Base-by-base conservation (phyloP, 2,329 filamentous ascomycete species). In the Alternaria novae-zelandiae region DNA sequence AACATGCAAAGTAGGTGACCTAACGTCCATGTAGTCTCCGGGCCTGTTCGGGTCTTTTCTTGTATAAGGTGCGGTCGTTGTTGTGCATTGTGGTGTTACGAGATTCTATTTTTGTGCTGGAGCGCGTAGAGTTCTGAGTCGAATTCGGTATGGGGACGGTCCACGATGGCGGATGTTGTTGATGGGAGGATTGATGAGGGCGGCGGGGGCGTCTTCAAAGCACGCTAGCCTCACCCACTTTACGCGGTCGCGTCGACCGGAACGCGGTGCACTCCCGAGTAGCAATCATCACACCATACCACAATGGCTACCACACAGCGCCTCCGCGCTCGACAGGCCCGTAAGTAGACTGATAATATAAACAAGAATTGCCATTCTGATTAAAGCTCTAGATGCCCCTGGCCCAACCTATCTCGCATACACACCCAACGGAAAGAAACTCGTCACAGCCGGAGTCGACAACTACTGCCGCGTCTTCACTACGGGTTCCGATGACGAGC, bases 381-480 rank as follows among this genome's bases (percentile, higher is more conserved):
- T 55, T 61, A 6, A 25, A 25, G 13, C 43, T 7, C 55, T 25
- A 90, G 88, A 99, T 81, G 94, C 93, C 3, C 90, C 92, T 57
- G 96, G 96, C 67, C 88, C 89, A 61, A 98, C 96, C 3, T 94
- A 90, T 72, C 89, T 96, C 70, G 88, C 91, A 67, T 98, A 98
- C 81, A 97, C 94, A 1, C 92, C 93, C 7, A 90, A 97, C 79
- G 96, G 96, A 66, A 87, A 87, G 70, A 92, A 91, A 73, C 86
- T 99, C 61, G 89, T 98, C 69, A 98, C 96, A 11, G 94, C 94
- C 64, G 96, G 96, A 68, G 91, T 93, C 63, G 97, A 98, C 83
- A 96, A 96, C 75, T 93, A 93, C 8, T 94, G 97, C 74, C 92
- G 96, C 54, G 88, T 98, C 54, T 99, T 97, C 83, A 92, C 91